Evolutionary conservation across 768 basidiomycete genomes (phyloP).

Genomic region (Lactarius sp.): DNA sequence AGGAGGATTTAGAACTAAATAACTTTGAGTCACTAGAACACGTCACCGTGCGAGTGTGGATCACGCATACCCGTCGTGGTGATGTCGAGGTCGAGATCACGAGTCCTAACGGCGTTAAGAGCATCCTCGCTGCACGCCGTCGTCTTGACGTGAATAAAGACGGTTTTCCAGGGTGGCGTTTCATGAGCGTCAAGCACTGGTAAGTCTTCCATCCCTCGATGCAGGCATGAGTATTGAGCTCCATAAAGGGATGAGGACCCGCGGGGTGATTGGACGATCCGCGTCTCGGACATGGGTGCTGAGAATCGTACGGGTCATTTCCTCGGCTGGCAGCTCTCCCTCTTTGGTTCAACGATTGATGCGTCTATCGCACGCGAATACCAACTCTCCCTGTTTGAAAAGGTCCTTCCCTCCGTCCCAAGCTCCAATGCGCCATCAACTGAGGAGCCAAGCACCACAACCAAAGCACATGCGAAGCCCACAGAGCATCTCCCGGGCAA

Average conservation of each 20-base stretch:
- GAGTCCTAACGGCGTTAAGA: constrained; percentile 82
- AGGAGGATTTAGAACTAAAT: constrained; percentile 57
- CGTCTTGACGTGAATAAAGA: constrained; percentile 53
- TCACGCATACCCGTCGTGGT: constrained; percentile 78
- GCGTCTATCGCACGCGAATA: constrained; percentile 58
- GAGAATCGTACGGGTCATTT: constrained; percentile 55
- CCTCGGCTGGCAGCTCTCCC: constrained; percentile 85
- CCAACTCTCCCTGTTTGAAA: constrained; percentile 52
- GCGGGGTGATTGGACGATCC: constrained; percentile 85
- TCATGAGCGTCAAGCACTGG: constrained; percentile 99
- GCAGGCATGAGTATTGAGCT: constrained; percentile 22
- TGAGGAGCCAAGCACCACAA: constrained; percentile 37
- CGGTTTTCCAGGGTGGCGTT: constrained; percentile 95
- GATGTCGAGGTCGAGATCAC: constrained; percentile 89
- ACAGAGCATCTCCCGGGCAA: constrained; percentile 85
- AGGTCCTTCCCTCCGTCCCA: constrained; percentile 42
- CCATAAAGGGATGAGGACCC: constrained; percentile 83
- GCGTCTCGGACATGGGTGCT: constrained; percentile 75
- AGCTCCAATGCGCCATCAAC: constrained; percentile 27
- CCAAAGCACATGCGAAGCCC: constrained; percentile 74
- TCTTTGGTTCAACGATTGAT: constrained; percentile 89
- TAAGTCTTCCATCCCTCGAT: constrained; percentile 36
- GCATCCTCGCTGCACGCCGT: constrained; percentile 74
- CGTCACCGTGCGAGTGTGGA: constrained; percentile 89
- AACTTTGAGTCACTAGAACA: constrained; percentile 92